Percentiles rank a stretch among this genome's conserved stretches.
Evolutionary conservation across 1,139 yeast species (phyloP).

Genomic region (Blastobotrys ciferrii): DNA sequence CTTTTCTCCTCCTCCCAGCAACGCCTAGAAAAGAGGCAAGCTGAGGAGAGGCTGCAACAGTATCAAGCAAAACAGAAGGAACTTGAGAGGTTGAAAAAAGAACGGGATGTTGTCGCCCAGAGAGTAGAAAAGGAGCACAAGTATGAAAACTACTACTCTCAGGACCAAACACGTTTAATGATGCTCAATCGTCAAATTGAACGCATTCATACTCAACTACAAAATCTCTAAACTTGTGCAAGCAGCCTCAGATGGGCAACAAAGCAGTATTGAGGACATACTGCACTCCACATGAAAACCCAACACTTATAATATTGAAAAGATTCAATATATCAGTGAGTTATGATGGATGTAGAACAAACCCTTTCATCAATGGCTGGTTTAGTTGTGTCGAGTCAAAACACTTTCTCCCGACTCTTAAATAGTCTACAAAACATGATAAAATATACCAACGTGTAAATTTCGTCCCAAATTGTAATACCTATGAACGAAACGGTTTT

Average conservation of each 20-base stretch:
- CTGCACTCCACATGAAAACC: conserved; percentile 7
- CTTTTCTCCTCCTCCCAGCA: conserved; percentile 1
- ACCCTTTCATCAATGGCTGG: conserved; percentile 20
- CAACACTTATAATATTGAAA: background rate
- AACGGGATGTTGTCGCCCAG: conserved; percentile 12
- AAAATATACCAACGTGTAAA: background rate
- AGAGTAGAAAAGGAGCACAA: conserved; percentile 15
- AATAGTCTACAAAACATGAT: background rate
- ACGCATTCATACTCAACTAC: conserved; percentile 9
- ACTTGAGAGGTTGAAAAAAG: conserved; percentile 8
- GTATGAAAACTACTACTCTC: conserved; percentile 17
- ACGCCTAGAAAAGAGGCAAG: conserved; percentile 3
- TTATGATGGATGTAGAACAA: conserved; percentile 9
- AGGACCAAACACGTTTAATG: conserved; percentile 15
- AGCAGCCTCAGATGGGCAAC: conserved; percentile 7
- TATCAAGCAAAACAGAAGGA: conserved; percentile 9
- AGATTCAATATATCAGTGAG: conserved; percentile 5
- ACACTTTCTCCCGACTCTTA: background rate
- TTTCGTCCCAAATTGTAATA: background rate
- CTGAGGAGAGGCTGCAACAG: conserved; percentile 7
- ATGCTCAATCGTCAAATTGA: conserved; percentile 18
- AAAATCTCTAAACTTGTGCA: background rate
- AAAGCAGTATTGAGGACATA: background rate
- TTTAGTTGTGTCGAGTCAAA: conserved; percentile 19
- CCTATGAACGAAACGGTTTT: too few species aligned